These are phyloP conservation scores for Flaveria brownii DNA, from an alignment of 129 eudicot genomes.

Conservation along the genomic window DNA sequence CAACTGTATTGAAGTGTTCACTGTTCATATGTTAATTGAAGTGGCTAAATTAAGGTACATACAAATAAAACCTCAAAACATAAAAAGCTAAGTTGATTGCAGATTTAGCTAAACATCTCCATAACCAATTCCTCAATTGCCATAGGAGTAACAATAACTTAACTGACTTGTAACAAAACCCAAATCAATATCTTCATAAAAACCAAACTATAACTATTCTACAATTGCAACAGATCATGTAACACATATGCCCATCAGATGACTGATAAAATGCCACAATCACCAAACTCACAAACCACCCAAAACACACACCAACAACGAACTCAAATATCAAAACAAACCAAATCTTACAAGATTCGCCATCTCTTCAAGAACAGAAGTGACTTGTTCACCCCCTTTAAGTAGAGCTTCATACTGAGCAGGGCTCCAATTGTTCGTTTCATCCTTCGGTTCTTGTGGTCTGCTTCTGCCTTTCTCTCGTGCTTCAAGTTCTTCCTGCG, in stretches of 20 bases:
- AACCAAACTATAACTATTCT: background rate
- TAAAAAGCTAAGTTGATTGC: too few species aligned
- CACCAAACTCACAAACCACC: background rate
- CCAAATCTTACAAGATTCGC: conserved; percentile 67
- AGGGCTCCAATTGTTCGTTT: conserved; percentile 35
- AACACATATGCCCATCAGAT: too few species aligned
- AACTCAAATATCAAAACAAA: background rate
- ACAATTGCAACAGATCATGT: background rate
- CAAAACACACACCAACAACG: background rate
- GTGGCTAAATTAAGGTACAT: background rate
- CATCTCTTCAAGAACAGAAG: conserved; percentile 95
- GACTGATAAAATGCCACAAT: background rate
- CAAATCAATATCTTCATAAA: background rate
- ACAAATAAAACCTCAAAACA: too few species aligned
- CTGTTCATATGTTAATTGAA: background rate
- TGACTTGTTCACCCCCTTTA: conserved; percentile 95
- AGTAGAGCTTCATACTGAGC: conserved; percentile 71
- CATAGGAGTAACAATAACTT: background rate
- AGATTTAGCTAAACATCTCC: background rate
- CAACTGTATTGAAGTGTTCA: background rate
- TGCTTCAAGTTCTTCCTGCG: conserved; percentile 49
- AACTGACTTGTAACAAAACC: background rate
- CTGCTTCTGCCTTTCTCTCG: conserved; percentile 27
- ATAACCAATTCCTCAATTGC: background rate
- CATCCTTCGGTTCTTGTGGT: conserved; percentile 14